Conservation (phyloP, 345 rosid genomes). For the Populus euphratica region DNA sequence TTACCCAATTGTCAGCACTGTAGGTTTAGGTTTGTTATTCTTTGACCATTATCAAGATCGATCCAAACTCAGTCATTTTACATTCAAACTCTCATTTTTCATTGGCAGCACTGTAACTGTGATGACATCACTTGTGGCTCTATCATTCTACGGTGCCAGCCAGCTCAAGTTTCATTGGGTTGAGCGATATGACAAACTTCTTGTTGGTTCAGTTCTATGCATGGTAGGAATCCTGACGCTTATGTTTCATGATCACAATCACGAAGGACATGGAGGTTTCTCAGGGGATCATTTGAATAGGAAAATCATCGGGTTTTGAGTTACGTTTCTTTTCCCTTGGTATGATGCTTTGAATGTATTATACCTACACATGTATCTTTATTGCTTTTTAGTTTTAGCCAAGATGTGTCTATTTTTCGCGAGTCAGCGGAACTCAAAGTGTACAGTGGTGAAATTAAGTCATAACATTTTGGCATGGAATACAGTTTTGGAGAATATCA, state of each 20-base stretch:
- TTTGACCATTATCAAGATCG: background rate
- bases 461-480: background rate
- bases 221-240: conserved; percentile 90
- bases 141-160: conserved; percentile 96
- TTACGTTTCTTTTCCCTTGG: background rate
- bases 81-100: conserved; percentile 6
- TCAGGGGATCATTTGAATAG: conserved; percentile 49
- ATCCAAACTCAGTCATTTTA: background rate
- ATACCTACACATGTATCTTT: background rate
- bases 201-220: conserved; percentile 91
- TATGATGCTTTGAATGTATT: background rate
- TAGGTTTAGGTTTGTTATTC: background rate
- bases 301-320: conserved; percentile 56
- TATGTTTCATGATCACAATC: conserved; percentile 77
- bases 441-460: background rate
- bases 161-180: conserved; percentile 98
- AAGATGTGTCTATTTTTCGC: background rate
- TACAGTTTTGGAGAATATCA: background rate
- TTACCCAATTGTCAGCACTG: background rate
- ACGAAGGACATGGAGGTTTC: conserved; percentile 34
- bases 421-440: background rate
- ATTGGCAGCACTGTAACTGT: conserved; percentile 78
- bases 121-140: conserved; percentile 95
- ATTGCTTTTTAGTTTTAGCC: background rate
- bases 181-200: conserved; percentile 90